Base-by-base conservation (phyloP, 2,329 filamentous ascomycete genomes). In the Monosporascus sp. region DNA sequence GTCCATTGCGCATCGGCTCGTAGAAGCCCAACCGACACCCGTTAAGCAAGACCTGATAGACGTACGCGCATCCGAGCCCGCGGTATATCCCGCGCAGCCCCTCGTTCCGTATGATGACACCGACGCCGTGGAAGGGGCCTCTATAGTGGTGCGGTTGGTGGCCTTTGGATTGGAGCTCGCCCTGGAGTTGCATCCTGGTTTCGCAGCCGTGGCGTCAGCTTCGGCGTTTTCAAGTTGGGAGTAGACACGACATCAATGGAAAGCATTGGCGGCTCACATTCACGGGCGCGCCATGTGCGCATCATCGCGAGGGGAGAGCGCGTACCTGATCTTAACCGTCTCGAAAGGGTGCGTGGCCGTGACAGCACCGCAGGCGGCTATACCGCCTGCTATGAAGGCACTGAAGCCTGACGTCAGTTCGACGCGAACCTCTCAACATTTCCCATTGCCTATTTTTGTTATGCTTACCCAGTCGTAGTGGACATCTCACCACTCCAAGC, bases 341-440 rank as follows among this genome's bases (percentile, higher is more conserved):
- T 99, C 94, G 76, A 97, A 97, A 53, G 92, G 92, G 74, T 99
- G 94, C 49, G 94, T 97, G 60, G 95, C 92, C 41, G 93, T 97
- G 54, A 99, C 94, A 60, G 94, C 94, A 68, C 94, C 94, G 75
- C 93, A 97, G 60, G 94, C 94, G 68, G 94, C 94, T 68, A 99
- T 89, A 69, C 94, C 94, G 70, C 94, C 94, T 53, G 94, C 93
- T 66, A 97, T 85, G 78, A 99, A 99, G 57, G 91, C 90, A 62
- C 92, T 85, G 64, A 26, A 55, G 28, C 26, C 50, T 58, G 55
- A 35, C 6, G 50, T 59, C 53, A 61, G 58, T 35, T 44, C 9
- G 48, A 38, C 54, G 50, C 26, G 43, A 46, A 44, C 14, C 14
- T 17, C 31, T 7, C 43, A 22, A 11, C 22, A 3, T 3, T 46